Evolutionary conservation across 176 grass and related monocot genomes (phyloP), one percentile per base, ranked within the genome.

Genomic region (Tillandsia fasciculata): DNA sequence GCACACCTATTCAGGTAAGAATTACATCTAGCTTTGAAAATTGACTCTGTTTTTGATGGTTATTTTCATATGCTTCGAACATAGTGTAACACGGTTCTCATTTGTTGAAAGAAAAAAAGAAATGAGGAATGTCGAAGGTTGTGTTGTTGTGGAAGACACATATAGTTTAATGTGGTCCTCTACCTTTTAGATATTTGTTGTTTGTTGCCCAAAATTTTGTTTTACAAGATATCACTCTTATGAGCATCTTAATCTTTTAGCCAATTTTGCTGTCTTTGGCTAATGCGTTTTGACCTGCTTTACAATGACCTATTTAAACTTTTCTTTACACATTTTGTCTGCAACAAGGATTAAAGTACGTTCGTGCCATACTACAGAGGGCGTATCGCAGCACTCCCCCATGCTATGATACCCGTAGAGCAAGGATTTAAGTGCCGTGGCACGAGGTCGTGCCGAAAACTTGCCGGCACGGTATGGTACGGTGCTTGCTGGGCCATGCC

Each of bases 1-100:
- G 93, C 52, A 96, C 93, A 66, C 93, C 93, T 72, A 90, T 96
- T 87, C 93, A 96, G 88, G 91, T 88, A 70, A 83, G 64, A 53
- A 22, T 18, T 20, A 15, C 22, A 9, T 61, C 17, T 14, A 61
- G 56, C 56, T 61, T 18, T 61, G 7, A 18, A 18, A 61, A 17
- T 61, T 7, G n/a, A 61, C n/a, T 61, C 17, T 15, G 2, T 15
- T 2, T 18, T 61, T 17, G 8, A 9, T 61, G 56, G 56, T 22
- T 61, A 42, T 42, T 61, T 61, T 20, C 56, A 61, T 61, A 10
- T 61, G 22, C 22, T 61, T 22, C 22, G 17, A 61, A 61, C 15
- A 8, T 59, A 0, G 15, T 59, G 15, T 59, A 59, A 59, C 33
- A 59, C 20, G 9, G 9, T 17, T 17, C 54, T 58, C 54, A 59